These are phyloP conservation scores for Trichoderma hamatum DNA, from an alignment of 2,329 filamentous ascomycete genomes.

Conservation along the genomic window DNA sequence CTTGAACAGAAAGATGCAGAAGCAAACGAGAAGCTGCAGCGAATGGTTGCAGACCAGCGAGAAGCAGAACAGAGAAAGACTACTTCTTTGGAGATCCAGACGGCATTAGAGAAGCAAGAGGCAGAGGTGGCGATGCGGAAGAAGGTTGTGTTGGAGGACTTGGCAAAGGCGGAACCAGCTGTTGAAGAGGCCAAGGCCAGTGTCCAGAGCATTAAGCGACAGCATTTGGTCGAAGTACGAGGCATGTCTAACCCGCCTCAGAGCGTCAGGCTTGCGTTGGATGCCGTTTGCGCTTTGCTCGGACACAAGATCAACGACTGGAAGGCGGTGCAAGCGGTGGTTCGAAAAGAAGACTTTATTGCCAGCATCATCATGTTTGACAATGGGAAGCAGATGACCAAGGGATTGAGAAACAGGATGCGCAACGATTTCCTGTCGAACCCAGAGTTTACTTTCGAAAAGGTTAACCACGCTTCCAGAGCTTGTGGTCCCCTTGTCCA, in stretches of 20 bases:
- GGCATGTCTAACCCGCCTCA: constrained; percentile 93
- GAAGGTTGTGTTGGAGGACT: constrained; percentile 82
- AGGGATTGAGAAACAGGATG: constrained; percentile 80
- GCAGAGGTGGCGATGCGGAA: constrained; percentile 80
- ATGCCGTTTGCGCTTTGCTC: constrained; percentile 93
- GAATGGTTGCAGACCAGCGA: constrained; percentile 94
- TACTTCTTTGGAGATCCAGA: constrained; percentile 86
- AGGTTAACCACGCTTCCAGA: constrained; percentile 93
- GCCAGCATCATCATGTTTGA: constrained; percentile 97
- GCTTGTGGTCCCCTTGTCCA: constrained; percentile 96
- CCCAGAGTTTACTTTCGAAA: constrained; percentile 94
- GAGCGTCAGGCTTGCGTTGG: constrained; percentile 88
- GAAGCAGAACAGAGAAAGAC: constrained; percentile 91
- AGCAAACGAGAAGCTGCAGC: constrained; percentile 94
- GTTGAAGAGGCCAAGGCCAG: constrained; percentile 92
- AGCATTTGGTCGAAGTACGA: constrained; percentile 94
- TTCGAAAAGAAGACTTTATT: constrained; percentile 95
- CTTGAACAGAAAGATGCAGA: constrained; percentile 92
- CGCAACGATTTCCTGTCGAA: constrained; percentile 88
- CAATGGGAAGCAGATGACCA: constrained; percentile 94
- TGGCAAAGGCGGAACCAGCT: constrained; percentile 89
- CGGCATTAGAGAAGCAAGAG: constrained; percentile 85
- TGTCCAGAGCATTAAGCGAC: constrained; percentile 97
- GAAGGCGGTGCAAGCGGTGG: constrained; percentile 86
- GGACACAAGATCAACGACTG: constrained; percentile 89